A percentile compares a stretch with the other conserved stretches of the same genome.
Conservation (phyloP, 1,284 basidiomycete species). For the Puccinia horiana region DNA sequence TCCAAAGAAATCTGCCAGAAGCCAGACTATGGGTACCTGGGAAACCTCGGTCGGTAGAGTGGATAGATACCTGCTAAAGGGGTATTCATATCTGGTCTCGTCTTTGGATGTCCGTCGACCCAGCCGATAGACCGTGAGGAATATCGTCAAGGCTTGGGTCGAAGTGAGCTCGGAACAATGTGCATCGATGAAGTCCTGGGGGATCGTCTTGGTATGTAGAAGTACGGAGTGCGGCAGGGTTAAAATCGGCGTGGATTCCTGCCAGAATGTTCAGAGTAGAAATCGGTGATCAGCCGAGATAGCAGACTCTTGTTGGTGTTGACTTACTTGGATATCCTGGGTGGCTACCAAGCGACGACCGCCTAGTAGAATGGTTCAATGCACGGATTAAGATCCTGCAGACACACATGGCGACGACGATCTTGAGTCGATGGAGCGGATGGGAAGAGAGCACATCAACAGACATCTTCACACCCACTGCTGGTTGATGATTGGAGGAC, state of each 20-base stretch:
- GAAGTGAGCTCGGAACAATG: neutral
- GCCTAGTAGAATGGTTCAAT: slow-evolving; percentile 3
- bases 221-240: slow-evolving; percentile 8
- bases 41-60: slow-evolving; percentile 7
- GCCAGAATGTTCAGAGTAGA: neutral
- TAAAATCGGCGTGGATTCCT: slow-evolving; percentile 20
- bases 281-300: neutral
- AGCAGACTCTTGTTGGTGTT: neutral
- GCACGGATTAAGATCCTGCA: neutral
- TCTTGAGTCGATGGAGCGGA: neutral
- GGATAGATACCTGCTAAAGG: neutral
- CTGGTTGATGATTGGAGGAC: neutral
- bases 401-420: neutral
- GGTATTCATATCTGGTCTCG: neutral
- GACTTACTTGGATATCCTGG: slow-evolving; percentile 30
- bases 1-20: neutral
- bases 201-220: slow-evolving; percentile 12
- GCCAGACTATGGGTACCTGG: slow-evolving; percentile 8
- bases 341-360: slow-evolving; percentile 21
- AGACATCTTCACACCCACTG: neutral
- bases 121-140: slow-evolving; percentile 1
- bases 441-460: neutral
- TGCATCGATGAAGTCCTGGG: neutral
- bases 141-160: slow-evolving; percentile 22
- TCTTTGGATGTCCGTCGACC: neutral